Base-by-base conservation (phyloP, 352 stramenopile species). In the Pythium monospermum region DNA sequence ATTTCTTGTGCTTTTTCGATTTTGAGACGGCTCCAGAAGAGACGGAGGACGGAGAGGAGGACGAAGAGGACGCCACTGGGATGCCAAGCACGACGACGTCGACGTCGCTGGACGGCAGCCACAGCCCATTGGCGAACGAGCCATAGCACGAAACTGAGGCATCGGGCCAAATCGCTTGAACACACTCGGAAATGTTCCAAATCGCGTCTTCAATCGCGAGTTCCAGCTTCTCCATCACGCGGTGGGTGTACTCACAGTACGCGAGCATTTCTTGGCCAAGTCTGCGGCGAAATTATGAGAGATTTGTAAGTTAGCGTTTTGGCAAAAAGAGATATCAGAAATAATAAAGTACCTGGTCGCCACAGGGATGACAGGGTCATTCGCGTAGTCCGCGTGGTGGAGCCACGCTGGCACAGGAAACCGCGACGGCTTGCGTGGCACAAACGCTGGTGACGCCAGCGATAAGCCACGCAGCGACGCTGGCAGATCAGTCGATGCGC, bases 1-100 rank as follows among this genome's bases (percentile, higher is more conserved):
- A 87, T 12, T 42, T 54, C 38, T 68, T 78, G 16, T 64, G 61
- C n/a, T 42, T 75, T 61, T 40, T 47, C 42, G 53, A 76, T 67
- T 73, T 4, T 68, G 64, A 12, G 31, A 19, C 27, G 38, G 11
- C 10, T 19, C 45, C 27, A 8, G 35, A 16, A 1, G 19, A 28
- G 0, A 41, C 57, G 13, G 55, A 42, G 7, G 7, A 47, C 4
- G 53, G n/a, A n/a, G 25, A 40, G 10, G 35, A 16, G 1, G 19
- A 28, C 0, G 47, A 57, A 13, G 55, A 42, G 7, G 7, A 47
- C 4, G 53, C 32, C 28, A 48, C 28, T 27, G 38, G 39, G 23
- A 93, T 71, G 1, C 65, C 72, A 57, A 91, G 81, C 8, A 96
- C 75, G 8, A 96, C 85, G 13, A 96, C 83, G 51, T 96, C 87